Conservation (phyloP, 176 grass and related monocot species). For the Zoysia japonica region DNA sequence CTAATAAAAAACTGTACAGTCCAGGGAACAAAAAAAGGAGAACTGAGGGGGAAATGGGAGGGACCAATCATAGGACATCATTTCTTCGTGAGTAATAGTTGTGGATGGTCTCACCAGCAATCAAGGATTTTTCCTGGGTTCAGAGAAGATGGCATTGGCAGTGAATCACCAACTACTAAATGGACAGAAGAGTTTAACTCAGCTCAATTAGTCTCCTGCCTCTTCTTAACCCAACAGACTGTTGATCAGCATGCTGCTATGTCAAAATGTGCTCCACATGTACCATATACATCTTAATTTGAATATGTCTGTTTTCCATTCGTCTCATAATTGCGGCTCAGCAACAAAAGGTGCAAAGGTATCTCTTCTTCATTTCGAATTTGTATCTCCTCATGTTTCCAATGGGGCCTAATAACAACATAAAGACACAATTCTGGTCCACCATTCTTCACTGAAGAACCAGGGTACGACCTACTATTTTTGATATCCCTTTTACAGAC, state of each 20-base stretch:
- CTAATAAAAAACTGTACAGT: background rate
- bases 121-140: conserved; percentile 3
- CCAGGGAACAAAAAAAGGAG: background rate
- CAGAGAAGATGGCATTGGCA: background rate
- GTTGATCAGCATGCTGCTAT: background rate
- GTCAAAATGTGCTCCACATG: conserved; percentile 24
- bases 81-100: conserved; percentile 13
- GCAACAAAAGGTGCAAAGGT: background rate
- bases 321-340: background rate
- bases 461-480: conserved; percentile 63
- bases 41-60: background rate
- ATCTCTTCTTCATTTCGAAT: conserved; percentile 22
- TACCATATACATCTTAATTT: conserved; percentile 29
- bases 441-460: conserved; percentile 53
- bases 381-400: conserved; percentile 1
- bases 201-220: background rate
- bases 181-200: conserved; percentile 12
- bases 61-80: conserved; percentile 31
- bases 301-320: conserved; percentile 15
- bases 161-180: background rate
- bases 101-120: conserved; percentile 23
- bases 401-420: conserved; percentile 1
- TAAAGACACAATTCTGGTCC: conserved; percentile 19
- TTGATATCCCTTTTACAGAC: conserved; percentile 68
- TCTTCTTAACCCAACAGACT: conserved; percentile 37